A percentile compares a stretch with the other conserved stretches of the same genome.
phyloP scores from a whole-genome alignment of 1,284 basidiomycete species.

The Melanopsichium pennsylvanicum region DNA sequence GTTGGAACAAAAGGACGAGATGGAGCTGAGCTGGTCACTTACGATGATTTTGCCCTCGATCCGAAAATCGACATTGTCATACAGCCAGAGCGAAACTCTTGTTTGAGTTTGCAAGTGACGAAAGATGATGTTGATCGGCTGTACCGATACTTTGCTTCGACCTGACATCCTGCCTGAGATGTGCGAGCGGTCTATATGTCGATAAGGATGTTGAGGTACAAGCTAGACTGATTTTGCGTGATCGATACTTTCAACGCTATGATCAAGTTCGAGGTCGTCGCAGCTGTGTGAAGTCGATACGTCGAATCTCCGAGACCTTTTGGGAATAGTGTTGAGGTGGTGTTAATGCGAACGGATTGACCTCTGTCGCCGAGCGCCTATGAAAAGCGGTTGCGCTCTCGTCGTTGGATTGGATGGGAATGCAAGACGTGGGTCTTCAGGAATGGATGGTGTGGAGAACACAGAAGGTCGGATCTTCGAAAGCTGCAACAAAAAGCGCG shows the following conservation, averaged over 20 bases:
- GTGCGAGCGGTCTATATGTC: neutral
- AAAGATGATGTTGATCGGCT: constrained; percentile 87
- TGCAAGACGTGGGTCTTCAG: no score
- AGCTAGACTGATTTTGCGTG: no score
- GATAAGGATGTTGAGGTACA: neutral
- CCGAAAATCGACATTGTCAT: constrained; percentile 95
- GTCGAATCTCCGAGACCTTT: no score
- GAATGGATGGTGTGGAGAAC: constrained; percentile 10
- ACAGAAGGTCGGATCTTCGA: constrained; percentile 11
- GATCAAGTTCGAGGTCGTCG: no score
- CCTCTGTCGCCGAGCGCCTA: no score
- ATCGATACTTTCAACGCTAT: no score
- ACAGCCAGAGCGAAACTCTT: constrained; percentile 92
- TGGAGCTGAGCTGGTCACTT: constrained; percentile 7
- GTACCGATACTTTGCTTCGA: constrained; percentile 52
- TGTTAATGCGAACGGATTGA: no score
- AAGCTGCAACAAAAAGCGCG: constrained; percentile 7
- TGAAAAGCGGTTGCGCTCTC: no score
- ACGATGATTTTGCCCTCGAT: constrained; percentile 91
- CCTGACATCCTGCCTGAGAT: constrained; percentile 27
- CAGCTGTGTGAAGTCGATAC: no score
- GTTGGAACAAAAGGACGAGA: neutral
- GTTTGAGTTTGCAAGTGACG: constrained; percentile 93
- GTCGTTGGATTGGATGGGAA: neutral
- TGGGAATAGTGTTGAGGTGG: no score